Conservation (phyloP, 2,329 filamentous ascomycete genomes). For the Colletotrichum sp. region DNA sequence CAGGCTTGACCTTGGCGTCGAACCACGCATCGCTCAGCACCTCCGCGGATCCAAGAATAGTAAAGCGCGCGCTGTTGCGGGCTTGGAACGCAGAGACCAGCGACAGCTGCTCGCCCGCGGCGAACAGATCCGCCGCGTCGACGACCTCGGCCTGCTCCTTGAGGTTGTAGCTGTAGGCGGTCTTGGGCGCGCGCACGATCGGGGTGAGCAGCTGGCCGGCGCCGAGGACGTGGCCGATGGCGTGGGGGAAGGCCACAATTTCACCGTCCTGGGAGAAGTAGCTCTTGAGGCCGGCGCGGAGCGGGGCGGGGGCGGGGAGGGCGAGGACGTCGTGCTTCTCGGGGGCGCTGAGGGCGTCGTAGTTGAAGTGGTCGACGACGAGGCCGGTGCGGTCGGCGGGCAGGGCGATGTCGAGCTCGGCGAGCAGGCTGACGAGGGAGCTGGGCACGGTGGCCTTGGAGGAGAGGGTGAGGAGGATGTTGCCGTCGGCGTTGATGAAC, state of each 20-base stretch:
- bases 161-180: conserved; percentile 92
- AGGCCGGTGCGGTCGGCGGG: conserved; percentile 83
- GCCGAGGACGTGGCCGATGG: conserved; percentile 82
- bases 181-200: conserved; percentile 80
- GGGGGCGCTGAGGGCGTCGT: conserved; percentile 75
- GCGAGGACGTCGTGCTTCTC: conserved; percentile 91
- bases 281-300: conserved; percentile 73
- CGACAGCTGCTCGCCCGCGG: conserved; percentile 80
- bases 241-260: conserved; percentile 80
- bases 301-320: conserved; percentile 67
- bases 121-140: conserved; percentile 78
- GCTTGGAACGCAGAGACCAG: conserved; percentile 89
- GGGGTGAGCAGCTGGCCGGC: conserved; percentile 78
- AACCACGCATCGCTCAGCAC: conserved; percentile 91
- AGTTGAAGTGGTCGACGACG: conserved; percentile 95
- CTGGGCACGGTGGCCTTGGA: conserved; percentile 72
- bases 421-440: conserved; percentile 76
- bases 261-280: conserved; percentile 72
- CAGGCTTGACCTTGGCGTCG: conserved; percentile 74
- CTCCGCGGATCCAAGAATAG: conserved; percentile 84
- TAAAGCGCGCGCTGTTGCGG: conserved; percentile 89
- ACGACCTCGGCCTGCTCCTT: conserved; percentile 78
- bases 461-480: conserved; percentile 86
- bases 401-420: conserved; percentile 89
- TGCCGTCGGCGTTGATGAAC: conserved; percentile 90